These are phyloP conservation scores for Xerocomus potaroensis DNA, from an alignment of 768 basidiomycete genomes.

Conservation along the genomic window DNA sequence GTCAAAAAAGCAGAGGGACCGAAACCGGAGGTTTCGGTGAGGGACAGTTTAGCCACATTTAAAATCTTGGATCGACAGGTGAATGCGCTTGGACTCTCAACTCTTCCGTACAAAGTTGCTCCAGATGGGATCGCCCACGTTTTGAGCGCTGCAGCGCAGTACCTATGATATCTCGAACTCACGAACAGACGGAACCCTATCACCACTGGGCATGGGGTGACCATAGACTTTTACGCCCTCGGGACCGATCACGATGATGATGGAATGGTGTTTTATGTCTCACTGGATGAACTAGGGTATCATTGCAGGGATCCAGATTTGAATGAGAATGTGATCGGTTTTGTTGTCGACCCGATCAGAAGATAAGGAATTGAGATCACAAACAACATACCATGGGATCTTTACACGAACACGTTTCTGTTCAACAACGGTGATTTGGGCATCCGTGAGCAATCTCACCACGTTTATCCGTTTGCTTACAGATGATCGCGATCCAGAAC, in stretches of 20 bases:
- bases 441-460: constrained; percentile 28
- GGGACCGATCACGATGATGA: neutral
- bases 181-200: neutral
- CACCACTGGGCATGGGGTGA: neutral
- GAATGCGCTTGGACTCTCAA: constrained; percentile 1
- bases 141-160: constrained; percentile 16
- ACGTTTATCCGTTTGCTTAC: neutral
- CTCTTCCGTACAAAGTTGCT: neutral
- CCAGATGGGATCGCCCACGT: neutral
- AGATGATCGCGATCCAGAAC: constrained; percentile 1
- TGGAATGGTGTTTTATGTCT: neutral
- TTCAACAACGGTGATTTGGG: constrained; percentile 40
- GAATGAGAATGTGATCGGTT: constrained; percentile 11
- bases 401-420: constrained; percentile 40
- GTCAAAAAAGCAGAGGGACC: neutral
- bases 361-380: constrained; percentile 31
- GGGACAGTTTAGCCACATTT: constrained; percentile 1
- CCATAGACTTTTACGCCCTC: constrained; percentile 11
- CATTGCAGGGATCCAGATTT: neutral
- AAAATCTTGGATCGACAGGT: constrained; percentile 1
- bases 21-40: constrained; percentile 2
- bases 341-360: constrained; percentile 20
- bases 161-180: constrained; percentile 21
- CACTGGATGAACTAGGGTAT: constrained; percentile 1
- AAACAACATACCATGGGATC: constrained; percentile 3